A percentile compares a stretch with the other conserved stretches of the same genome.
phyloP scores from a whole-genome alignment of 108 stramenopile genomes.

The Pseudonitzschia multistriata region DNA sequence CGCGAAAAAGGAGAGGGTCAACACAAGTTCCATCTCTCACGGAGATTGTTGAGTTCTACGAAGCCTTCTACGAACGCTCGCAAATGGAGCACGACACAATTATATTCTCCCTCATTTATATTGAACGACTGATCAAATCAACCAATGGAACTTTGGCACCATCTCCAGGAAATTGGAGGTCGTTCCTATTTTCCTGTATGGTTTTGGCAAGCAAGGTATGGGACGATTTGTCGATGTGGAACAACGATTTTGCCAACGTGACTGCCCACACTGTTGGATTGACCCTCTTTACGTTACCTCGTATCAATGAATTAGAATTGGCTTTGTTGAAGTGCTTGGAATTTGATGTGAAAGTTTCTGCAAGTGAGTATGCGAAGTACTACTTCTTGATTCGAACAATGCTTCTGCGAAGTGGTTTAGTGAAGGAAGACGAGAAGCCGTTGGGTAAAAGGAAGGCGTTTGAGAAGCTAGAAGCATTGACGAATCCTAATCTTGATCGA shows the following conservation, averaged over 20 bases:
- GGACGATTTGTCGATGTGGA: conserved; percentile 98
- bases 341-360: conserved; percentile 88
- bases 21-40: conserved; percentile 54
- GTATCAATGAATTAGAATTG: conserved; percentile 92
- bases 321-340: conserved; percentile 64
- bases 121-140: conserved; percentile 91
- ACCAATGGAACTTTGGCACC: conserved; percentile 74
- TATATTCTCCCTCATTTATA: conserved; percentile 93
- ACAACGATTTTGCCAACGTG: conserved; percentile 85
- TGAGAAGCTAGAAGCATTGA: conserved; percentile 7
- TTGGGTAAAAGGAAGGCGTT: conserved; percentile 22
- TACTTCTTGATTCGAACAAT: conserved; percentile 91
- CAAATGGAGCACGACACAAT: conserved; percentile 95
- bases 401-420: conserved; percentile 73
- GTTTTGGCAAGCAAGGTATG: conserved; percentile 94
- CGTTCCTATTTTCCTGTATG: conserved; percentile 89
- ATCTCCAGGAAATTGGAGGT: conserved; percentile 80
- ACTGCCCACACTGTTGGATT: conserved; percentile 38
- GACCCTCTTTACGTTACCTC: conserved; percentile 68
- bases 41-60: conserved; percentile 75
- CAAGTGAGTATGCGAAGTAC: conserved; percentile 92
- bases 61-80: conserved; percentile 69
- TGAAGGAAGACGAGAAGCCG: conserved; percentile 28
- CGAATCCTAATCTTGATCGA: conserved; percentile 11
- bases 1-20: background rate